Evolutionary conservation across 768 basidiomycete species (phyloP).

Genomic region (Mycena haematopus): DNA sequence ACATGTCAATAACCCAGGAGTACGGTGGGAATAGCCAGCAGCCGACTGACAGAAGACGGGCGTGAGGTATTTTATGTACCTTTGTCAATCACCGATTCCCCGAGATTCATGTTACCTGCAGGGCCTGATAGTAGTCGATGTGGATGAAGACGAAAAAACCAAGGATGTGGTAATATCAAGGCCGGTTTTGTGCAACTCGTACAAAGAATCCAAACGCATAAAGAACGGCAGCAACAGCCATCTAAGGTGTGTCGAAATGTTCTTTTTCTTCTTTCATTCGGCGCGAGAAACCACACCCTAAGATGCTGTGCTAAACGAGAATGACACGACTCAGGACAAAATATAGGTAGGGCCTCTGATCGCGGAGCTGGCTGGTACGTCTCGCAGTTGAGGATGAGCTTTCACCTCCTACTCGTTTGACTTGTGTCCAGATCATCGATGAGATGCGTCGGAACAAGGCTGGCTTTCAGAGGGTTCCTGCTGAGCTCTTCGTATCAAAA

Average conservation of each 20-base stretch:
- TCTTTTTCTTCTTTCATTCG: too few relatives aligned
- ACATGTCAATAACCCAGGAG: slow-evolving; percentile 34
- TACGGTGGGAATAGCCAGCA: slow-evolving; percentile 45
- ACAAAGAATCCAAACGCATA: slow-evolving; percentile 21
- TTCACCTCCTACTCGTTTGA: background rate
- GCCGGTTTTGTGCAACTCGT: slow-evolving; percentile 37
- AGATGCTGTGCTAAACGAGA: too few relatives aligned
- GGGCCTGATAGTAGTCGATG: slow-evolving; percentile 37
- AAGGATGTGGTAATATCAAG: slow-evolving; percentile 38
- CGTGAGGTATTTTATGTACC: slow-evolving; percentile 41
- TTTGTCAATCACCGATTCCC: slow-evolving; percentile 45
- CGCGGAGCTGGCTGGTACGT: slow-evolving; percentile 6
- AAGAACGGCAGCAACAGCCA: slow-evolving; percentile 36
- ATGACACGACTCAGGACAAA: too few relatives aligned
- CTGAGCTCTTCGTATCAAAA: slow-evolving; percentile 13
- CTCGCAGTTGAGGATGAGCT: background rate
- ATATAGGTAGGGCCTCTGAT: too few relatives aligned
- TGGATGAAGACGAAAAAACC: background rate
- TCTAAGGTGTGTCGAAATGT: background rate
- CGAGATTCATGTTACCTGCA: slow-evolving; percentile 40
- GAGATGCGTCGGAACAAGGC: slow-evolving; percentile 7
- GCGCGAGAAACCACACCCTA: too few relatives aligned
- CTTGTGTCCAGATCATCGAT: slow-evolving; percentile 13
- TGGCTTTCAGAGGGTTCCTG: slow-evolving; percentile 9
- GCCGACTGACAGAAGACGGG: slow-evolving; percentile 37